Base-by-base conservation (phyloP, 169 alveolate species). In the Babesia divergens region DNA sequence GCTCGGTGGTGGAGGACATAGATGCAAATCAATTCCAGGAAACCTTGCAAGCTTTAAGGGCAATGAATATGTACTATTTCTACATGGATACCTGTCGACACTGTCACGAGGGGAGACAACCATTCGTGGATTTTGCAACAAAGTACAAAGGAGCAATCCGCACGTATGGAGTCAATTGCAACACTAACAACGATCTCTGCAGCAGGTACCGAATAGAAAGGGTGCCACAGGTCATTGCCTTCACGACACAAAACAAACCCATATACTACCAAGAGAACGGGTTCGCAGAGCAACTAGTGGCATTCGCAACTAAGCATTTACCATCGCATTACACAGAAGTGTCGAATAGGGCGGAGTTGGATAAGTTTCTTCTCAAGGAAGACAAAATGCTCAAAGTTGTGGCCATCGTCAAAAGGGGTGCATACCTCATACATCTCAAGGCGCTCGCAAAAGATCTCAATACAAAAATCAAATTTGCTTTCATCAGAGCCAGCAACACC, bases 61-160 rank as follows among this genome's bases (percentile, higher is more conserved):
- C 65, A 32, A 18, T 76, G 28, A 81, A 86, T 72, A 43, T 91
- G 28, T 80, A 84, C 34, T 80, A 86, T 35, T 91, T 89, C 59
- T 91, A 85, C 77, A 83, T 88, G 42, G 88, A 87, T 26, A 76
- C 85, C 16, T 84, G 93, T 84, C 82, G 91, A 6, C 91, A 84
- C 58, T 91, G 95, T 55, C 60, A 49, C 37, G 52, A 72, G 13
- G 85, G 70, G 47, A 77, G 79, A 37, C 56, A 64, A 28, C 68
- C 52, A 31, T 81, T 71, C 67, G 66, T 79, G n/a, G 83, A 77
- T 16, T 71, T 84, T 29, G 67, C 83, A 11, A 77, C 85, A 35
- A 86, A 86, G 32, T 86, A 47, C 72, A 84, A 86, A 47, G 92
- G 90, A 6, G 88, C 83, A 16, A 29, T 86, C n/a, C 76, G 59